Conservation (phyloP, 805 yeast genomes). For the Cyberlindnera misumaiensis region DNA sequence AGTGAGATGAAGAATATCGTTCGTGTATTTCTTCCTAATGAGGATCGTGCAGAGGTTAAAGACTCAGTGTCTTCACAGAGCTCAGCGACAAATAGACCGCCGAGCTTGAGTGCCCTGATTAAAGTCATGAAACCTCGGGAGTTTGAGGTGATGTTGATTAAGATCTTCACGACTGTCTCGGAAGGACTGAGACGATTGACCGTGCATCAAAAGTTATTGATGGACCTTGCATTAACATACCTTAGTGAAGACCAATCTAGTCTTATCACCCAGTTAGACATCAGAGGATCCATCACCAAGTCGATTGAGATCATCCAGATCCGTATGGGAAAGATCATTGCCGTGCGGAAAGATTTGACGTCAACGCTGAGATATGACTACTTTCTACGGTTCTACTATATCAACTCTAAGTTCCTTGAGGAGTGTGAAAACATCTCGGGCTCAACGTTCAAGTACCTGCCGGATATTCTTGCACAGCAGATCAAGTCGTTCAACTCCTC, state of each 20-base stretch:
- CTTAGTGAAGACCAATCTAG: conserved; percentile 25
- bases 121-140: conserved; percentile 66
- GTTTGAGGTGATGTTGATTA: conserved; percentile 62
- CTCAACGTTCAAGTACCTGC: conserved; percentile 45
- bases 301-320: conserved; percentile 68
- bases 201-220: conserved; percentile 68
- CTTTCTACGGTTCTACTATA: conserved; percentile 60
- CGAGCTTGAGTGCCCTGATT: conserved; percentile 36
- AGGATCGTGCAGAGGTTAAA: conserved; percentile 16
- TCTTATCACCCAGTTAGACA: conserved; percentile 54
- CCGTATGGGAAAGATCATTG: conserved; percentile 69
- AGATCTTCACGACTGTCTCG: conserved; percentile 54
- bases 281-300: conserved; percentile 55
- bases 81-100: conserved; percentile 3
- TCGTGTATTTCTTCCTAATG: conserved; percentile 55
- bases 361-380: conserved; percentile 49
- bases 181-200: conserved; percentile 71
- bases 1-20: conserved; percentile 70
- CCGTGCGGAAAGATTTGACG: conserved; percentile 68
- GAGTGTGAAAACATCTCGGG: conserved; percentile 86
- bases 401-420: conserved; percentile 61
- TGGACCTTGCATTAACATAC: conserved; percentile 57
- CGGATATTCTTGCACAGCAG: conserved; percentile 62
- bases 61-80: conserved; percentile 5
- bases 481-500: conserved; percentile 50